Evolutionary conservation across 768 basidiomycete genomes (phyloP).

Genomic region (Favolaschia claudopus): DNA sequence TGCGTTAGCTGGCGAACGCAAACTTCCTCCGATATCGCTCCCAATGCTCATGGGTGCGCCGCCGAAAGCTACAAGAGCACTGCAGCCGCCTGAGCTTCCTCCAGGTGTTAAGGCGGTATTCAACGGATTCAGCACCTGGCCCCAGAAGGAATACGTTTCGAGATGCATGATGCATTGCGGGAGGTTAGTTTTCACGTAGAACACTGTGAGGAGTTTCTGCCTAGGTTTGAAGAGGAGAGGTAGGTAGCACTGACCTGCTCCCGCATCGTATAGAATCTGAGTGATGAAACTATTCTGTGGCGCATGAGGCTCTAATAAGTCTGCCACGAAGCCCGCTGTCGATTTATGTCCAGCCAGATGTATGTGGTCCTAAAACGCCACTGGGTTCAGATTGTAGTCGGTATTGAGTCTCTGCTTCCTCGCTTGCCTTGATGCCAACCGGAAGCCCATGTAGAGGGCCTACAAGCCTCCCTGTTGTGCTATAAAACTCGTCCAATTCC

Average conservation of each 20-base stretch:
- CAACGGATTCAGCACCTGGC: constrained; percentile 51
- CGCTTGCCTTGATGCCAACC: constrained; percentile 47
- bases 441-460: constrained; percentile 54
- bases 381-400: constrained; percentile 20
- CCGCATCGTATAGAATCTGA: constrained; percentile 47
- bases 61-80: constrained; percentile 53
- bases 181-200: constrained; percentile 53
- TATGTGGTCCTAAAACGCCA: constrained; percentile 44
- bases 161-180: constrained; percentile 52
- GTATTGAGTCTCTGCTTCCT: constrained; percentile 35
- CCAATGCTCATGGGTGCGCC: constrained; percentile 56
- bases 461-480: constrained; percentile 43
- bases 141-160: constrained; percentile 41
- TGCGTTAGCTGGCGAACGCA: constrained; percentile 40
- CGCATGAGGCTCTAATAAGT: constrained; percentile 13
- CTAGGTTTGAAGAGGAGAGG: constrained; percentile 31
- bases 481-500: constrained; percentile 50
- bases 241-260: constrained; percentile 45
- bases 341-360: constrained; percentile 48
- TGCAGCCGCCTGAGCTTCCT: constrained; percentile 63
- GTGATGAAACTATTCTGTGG: constrained; percentile 33
- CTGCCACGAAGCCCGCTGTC: constrained; percentile 43
- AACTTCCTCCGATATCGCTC: constrained; percentile 44
- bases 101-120: constrained; percentile 53
- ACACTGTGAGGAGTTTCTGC: constrained; percentile 36